A percentile compares a stretch with the other conserved stretches of the same genome.
phyloP scores from a whole-genome alignment of 164 flowering plant genomes.

The Annona squamosa region DNA sequence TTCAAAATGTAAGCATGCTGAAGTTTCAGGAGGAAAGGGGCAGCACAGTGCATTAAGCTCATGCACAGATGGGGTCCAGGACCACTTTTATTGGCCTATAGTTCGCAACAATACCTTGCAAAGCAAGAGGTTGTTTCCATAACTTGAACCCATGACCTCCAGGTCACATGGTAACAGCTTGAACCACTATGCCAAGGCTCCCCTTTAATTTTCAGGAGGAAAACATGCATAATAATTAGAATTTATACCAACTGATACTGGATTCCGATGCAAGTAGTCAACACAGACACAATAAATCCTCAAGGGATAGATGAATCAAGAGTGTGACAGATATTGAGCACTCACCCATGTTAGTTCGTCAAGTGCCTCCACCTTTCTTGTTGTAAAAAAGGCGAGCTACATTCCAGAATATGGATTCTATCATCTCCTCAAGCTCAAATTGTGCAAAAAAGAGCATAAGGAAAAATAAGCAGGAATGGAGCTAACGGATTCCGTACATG shows the following conservation, averaged over 20 bases:
- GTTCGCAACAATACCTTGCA: too few relatives aligned
- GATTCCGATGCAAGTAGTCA: not conserved
- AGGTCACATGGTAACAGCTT: too few relatives aligned
- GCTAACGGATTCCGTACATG: conserved; percentile 40
- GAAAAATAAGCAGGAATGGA: not conserved
- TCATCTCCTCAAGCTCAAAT: not conserved
- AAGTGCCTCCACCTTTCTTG: conserved; percentile 60
- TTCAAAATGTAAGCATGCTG: not conserved
- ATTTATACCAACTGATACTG: not conserved
- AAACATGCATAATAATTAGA: not conserved
- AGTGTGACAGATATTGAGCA: not conserved
- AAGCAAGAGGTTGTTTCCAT: too few relatives aligned
- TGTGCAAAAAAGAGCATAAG: not conserved
- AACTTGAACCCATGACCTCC: too few relatives aligned
- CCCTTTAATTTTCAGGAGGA: not conserved
- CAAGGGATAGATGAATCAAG: not conserved
- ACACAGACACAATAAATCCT: not conserved
- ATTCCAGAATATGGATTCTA: conserved; percentile 1
- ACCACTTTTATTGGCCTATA: too few relatives aligned
- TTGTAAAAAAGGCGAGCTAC: conserved; percentile 90
- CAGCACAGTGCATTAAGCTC: too few relatives aligned
- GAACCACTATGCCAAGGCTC: too few relatives aligned
- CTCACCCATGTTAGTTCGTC: conserved; percentile 82
- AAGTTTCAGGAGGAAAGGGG: not conserved
- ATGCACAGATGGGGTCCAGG: too few relatives aligned